phyloP scores from a whole-genome alignment of 2,329 filamentous ascomycete species.

The Sphaerulina musiva region DNA sequence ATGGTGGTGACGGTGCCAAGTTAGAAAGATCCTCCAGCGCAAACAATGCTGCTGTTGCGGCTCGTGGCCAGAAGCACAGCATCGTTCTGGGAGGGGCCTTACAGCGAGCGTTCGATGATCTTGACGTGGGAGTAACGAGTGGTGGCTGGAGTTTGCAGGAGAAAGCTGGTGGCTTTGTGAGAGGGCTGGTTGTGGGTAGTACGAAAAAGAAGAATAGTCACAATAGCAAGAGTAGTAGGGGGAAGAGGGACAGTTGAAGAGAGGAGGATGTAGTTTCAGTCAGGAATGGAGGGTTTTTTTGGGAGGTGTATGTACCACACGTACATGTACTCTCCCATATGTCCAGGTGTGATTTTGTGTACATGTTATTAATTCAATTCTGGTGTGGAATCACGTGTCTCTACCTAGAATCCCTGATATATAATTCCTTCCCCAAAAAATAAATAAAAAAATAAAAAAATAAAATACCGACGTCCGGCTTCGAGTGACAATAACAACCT shows the following conservation, averaged over 20 bases:
- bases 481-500: slow-evolving; percentile 1
- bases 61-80: slow-evolving; percentile 20
- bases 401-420: not conserved
- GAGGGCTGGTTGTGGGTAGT: slow-evolving; percentile 10
- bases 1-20: not conserved
- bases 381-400: not conserved
- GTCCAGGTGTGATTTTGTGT: not conserved
- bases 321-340: not conserved
- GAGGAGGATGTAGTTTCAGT: not conserved
- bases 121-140: slow-evolving; percentile 25
- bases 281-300: not conserved
- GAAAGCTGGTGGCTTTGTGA: slow-evolving; percentile 19
- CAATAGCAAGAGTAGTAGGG: not conserved
- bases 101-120: slow-evolving; percentile 24
- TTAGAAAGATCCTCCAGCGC: not conserved
- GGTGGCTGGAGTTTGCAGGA: slow-evolving; percentile 15
- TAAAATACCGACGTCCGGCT: not conserved
- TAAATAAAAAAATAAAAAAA: too few species aligned
- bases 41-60: not conserved
- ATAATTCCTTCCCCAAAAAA: too few species aligned
- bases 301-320: not conserved
- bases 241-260: not conserved
- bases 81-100: not conserved
- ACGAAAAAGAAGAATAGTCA: slow-evolving; percentile 5
- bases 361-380: not conserved